Evolutionary conservation across 441 rosid species (phyloP).

Genomic region (Corymbia citriodora): DNA sequence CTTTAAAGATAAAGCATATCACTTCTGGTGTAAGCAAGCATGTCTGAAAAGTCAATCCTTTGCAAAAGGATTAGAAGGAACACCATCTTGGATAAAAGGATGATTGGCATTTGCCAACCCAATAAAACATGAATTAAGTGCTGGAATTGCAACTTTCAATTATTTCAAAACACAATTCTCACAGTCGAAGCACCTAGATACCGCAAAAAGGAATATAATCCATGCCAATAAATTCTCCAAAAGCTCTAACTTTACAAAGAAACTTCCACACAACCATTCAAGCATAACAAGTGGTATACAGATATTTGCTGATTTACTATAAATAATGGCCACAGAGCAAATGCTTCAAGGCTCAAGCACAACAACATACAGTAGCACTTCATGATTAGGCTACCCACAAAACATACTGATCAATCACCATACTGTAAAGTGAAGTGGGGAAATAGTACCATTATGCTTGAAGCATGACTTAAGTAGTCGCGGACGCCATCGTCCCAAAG

Average conservation of each 20-base stretch:
- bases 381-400: background rate
- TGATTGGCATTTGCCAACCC: background rate
- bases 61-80: background rate
- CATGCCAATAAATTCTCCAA: background rate
- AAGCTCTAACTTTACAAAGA: background rate
- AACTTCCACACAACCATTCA: background rate
- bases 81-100: background rate
- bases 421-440: background rate
- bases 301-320: background rate
- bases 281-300: background rate
- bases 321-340: background rate
- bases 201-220: background rate
- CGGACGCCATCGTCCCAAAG: conserved; percentile 92
- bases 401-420: background rate
- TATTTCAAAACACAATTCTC: background rate
- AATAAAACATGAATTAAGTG: background rate
- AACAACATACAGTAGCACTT: background rate
- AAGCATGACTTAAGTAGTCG: conserved; percentile 76
- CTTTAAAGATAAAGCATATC: background rate
- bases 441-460: conserved; percentile 54
- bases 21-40: background rate
- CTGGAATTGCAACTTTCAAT: background rate
- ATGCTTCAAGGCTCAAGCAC: background rate
- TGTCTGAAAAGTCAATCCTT: background rate
- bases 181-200: background rate